Percentiles rank a stretch among this genome's conserved stretches.
Evolutionary conservation across 228 moss, liverwort and hornwort species (phyloP).

Genomic region (Sphagnum fallax): DNA sequence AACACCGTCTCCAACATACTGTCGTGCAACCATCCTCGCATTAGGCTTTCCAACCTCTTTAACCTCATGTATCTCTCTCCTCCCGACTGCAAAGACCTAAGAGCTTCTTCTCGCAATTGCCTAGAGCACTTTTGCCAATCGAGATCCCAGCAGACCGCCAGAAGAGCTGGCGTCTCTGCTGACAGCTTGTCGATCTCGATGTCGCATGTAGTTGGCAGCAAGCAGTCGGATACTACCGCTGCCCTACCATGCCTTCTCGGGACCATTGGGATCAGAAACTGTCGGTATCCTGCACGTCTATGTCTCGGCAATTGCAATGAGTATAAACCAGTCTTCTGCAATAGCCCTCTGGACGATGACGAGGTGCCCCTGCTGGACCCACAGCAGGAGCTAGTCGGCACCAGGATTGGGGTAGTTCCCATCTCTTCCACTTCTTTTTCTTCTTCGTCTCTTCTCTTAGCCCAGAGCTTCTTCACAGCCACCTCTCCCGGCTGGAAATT

Average conservation of each 20-base stretch:
- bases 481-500: too few relatives aligned
- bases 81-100: slow-evolving; percentile 23
- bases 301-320: too few relatives aligned
- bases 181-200: slow-evolving; percentile 46
- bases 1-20: slow-evolving; percentile 35
- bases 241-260: neutral
- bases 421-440: too few relatives aligned
- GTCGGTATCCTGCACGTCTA: too few relatives aligned
- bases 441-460: too few relatives aligned
- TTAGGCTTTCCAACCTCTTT: slow-evolving; percentile 26
- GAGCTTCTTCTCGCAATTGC: slow-evolving; percentile 66
- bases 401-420: too few relatives aligned
- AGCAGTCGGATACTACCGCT: neutral
- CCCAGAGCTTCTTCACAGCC: too few relatives aligned
- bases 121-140: slow-evolving; percentile 61
- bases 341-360: too few relatives aligned
- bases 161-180: slow-evolving; percentile 48
- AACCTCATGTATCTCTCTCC: slow-evolving; percentile 29
- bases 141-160: slow-evolving; percentile 68
- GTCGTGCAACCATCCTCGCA: slow-evolving; percentile 52
- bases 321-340: too few relatives aligned
- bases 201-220: slow-evolving; percentile 17
- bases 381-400: too few relatives aligned
- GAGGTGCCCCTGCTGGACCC: too few relatives aligned
- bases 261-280: too few relatives aligned